Evolutionary conservation across 257 asterid genomes (phyloP).

Genomic region (Solanum sitiens): DNA sequence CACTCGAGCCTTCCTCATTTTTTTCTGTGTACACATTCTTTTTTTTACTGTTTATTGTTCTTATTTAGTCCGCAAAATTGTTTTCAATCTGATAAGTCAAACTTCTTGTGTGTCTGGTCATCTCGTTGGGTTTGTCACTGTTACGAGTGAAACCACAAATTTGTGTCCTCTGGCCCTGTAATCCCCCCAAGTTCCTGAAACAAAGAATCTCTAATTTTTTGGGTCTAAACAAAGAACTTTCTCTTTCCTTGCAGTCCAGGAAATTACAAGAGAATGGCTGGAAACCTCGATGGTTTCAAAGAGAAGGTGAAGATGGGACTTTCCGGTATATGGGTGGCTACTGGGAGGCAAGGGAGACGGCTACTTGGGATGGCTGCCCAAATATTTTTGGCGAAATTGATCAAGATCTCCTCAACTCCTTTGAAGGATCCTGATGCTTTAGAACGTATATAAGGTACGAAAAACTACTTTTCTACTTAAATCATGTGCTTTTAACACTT

Average conservation of each 20-base stretch:
- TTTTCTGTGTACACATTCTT: neutral
- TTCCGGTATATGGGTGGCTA: slow-evolving; percentile 65
- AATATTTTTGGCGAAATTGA: slow-evolving; percentile 60
- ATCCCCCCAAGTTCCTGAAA: neutral
- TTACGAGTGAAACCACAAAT: neutral
- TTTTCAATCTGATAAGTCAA: neutral
- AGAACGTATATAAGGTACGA: slow-evolving; percentile 16
- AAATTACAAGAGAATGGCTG: slow-evolving; percentile 92
- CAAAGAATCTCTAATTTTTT: neutral
- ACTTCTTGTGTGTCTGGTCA: neutral
- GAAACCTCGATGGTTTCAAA: slow-evolving; percentile 81
- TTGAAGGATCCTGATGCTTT: slow-evolving; percentile 32
- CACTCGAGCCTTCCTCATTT: neutral
- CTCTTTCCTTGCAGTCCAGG: slow-evolving; percentile 48
- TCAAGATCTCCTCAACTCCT: slow-evolving; percentile 33
- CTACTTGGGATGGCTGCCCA: slow-evolving; percentile 73
- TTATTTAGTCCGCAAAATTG: neutral
- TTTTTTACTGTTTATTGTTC: neutral
- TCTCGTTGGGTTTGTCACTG: neutral
- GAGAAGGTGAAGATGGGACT: slow-evolving; percentile 49
- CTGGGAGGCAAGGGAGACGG: slow-evolving; percentile 79
- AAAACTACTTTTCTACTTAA: neutral
- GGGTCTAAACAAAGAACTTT: neutral
- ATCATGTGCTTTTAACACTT: neutral
- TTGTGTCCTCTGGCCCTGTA: neutral